These are phyloP conservation scores for Ilyonectria robusta DNA, from an alignment of 2,329 filamentous ascomycete genomes.

Conservation along the genomic window DNA sequence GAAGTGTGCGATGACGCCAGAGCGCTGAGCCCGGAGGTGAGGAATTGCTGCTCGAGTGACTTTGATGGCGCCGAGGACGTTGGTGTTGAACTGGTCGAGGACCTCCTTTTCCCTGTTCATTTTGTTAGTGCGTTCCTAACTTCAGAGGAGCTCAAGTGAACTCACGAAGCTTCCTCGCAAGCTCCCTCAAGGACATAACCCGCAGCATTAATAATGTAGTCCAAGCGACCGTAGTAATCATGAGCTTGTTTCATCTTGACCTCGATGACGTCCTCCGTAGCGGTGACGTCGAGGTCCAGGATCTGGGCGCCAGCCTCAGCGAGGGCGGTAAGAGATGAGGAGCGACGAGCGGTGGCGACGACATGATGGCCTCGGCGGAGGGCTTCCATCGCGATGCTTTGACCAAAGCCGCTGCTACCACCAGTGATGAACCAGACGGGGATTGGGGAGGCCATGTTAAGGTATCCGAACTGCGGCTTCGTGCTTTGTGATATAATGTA, in stretches of 20 bases:
- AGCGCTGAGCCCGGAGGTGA: constrained; percentile 54
- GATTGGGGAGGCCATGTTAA: constrained; percentile 37
- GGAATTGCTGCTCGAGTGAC: constrained; percentile 61
- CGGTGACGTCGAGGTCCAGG: constrained; percentile 32
- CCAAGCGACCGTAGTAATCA: constrained; percentile 25
- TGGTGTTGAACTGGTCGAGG: constrained; percentile 59
- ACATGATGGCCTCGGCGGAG: constrained; percentile 61
- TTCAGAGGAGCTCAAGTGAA: background rate
- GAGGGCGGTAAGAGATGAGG: constrained; percentile 33
- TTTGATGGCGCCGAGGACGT: constrained; percentile 64
- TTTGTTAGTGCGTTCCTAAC: background rate
- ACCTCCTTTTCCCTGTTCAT: constrained; percentile 46
- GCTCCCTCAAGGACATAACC: constrained; percentile 37
- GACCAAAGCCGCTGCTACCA: constrained; percentile 61
- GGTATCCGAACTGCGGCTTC: background rate
- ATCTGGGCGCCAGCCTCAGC: constrained; percentile 20
- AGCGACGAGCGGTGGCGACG: constrained; percentile 60
- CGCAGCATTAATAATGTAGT: constrained; percentile 32
- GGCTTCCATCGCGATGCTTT: constrained; percentile 58
- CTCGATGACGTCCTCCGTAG: constrained; percentile 25
- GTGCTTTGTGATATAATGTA: background rate
- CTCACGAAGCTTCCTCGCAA: constrained; percentile 35
- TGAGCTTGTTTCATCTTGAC: constrained; percentile 29
- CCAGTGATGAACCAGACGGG: constrained; percentile 64
- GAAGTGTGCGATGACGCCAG: constrained; percentile 56